Evolutionary conservation across 345 rosid species (phyloP).

Genomic region (Populus pruinosa): DNA sequence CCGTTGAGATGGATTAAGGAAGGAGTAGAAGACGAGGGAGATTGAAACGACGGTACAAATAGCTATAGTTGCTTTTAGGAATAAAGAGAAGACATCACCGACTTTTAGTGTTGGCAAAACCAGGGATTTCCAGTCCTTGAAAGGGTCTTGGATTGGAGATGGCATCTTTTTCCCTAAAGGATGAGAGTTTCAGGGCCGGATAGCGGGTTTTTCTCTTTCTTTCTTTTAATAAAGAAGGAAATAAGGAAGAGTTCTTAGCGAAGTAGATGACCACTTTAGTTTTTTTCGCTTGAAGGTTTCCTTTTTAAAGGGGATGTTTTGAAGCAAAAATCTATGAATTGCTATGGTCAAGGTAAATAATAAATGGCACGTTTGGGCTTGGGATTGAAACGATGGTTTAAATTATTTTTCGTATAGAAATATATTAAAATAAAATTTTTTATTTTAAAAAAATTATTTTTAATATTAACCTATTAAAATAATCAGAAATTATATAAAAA

Average conservation of each 20-base stretch:
- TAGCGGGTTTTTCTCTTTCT: too few species aligned
- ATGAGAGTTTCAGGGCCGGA: neutral
- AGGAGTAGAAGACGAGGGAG: conserved; percentile 40
- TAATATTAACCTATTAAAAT: too few species aligned
- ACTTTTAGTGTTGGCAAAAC: conserved; percentile 33
- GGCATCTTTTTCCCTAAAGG: conserved; percentile 13
- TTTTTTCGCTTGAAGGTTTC: neutral
- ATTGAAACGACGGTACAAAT: conserved; percentile 41
- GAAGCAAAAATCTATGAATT: neutral
- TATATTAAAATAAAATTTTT: too few species aligned
- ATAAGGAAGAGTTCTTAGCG: neutral
- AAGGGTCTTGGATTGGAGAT: conserved; percentile 31
- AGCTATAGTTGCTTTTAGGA: conserved; percentile 40
- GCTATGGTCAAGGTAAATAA: neutral
- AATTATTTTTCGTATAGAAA: too few species aligned
- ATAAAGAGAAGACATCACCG: conserved; percentile 29
- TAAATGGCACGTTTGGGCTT: too few species aligned
- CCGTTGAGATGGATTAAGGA: conserved; percentile 27
- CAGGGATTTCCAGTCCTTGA: conserved; percentile 34
- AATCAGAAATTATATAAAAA: too few species aligned
- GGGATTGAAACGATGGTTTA: too few species aligned
- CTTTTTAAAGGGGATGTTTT: neutral
- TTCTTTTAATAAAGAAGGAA: neutral
- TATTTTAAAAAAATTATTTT: too few species aligned
- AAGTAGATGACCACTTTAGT: neutral